A percentile compares a stretch with the other conserved stretches of the same genome.
phyloP scores from a whole-genome alignment of 106 monocot genomes.

The Apostasia ramifera region DNA sequence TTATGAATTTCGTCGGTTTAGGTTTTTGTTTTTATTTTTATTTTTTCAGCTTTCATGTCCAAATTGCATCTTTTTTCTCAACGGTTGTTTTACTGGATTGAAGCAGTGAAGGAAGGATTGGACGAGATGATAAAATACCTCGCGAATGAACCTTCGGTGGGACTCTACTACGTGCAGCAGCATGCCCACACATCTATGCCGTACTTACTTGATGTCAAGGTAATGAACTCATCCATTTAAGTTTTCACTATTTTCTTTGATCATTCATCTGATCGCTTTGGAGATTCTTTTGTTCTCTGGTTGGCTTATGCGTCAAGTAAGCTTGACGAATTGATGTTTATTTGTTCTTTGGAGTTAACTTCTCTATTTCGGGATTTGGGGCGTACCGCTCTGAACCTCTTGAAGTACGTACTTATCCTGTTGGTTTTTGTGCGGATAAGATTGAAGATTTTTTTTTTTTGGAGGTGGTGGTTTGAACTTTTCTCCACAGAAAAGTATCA shows the following conservation, averaged over 20 bases:
- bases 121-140: constrained; percentile 87
- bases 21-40: not conserved
- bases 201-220: constrained; percentile 56
- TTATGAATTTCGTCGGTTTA: not conserved
- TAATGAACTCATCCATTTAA: not conserved
- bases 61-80: not conserved
- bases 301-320: not conserved
- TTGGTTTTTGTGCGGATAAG: too few species aligned
- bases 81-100: not conserved
- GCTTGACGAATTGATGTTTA: not conserved
- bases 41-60: not conserved
- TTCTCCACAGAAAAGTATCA: too few species aligned
- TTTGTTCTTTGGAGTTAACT: not conserved
- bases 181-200: constrained; percentile 73
- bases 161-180: constrained; percentile 84
- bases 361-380: too few species aligned
- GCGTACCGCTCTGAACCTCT: too few species aligned
- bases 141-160: constrained; percentile 89
- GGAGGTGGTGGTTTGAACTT: too few species aligned
- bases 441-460: too few species aligned
- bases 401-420: too few species aligned
- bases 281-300: not conserved
- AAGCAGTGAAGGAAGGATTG: constrained; percentile 69
- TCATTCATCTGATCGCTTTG: not conserved
- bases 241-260: not conserved